A percentile compares a stretch with the other conserved stretches of the same genome.
Evolutionary conservation across 2,329 filamentous ascomycete species (phyloP).

Genomic region (Diaporthe batatas): DNA sequence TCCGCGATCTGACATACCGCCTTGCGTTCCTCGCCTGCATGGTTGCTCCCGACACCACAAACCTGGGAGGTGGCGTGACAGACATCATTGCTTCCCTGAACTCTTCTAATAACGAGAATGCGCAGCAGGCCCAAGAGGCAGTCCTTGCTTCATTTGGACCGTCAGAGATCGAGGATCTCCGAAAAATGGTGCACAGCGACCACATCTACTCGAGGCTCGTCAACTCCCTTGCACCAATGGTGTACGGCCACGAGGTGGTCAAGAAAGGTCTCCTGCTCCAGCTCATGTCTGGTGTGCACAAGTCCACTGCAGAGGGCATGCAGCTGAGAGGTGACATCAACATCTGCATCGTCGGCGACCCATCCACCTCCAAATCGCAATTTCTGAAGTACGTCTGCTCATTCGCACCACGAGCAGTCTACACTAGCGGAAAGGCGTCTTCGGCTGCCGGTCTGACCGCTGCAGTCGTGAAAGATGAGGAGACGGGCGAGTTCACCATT

Average conservation of each 20-base stretch:
- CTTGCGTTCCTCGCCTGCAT: conserved; percentile 98
- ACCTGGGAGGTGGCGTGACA: conserved; percentile 82
- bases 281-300: conserved; percentile 94
- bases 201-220: conserved; percentile 95
- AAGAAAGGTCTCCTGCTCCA: conserved; percentile 97
- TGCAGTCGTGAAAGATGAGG: conserved; percentile 96
- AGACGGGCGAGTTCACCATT: conserved; percentile 98
- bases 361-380: conserved; percentile 96
- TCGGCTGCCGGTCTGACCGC: conserved; percentile 97
- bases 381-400: conserved; percentile 99
- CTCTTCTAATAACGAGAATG: conserved; percentile 76
- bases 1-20: conserved; percentile 93
- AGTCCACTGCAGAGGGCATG: conserved; percentile 94
- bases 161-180: conserved; percentile 90
- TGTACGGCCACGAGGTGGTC: conserved; percentile 96
- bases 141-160: conserved; percentile 88
- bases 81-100: conserved; percentile 91
- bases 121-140: conserved; percentile 89
- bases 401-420: conserved; percentile 95
- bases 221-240: conserved; percentile 94
- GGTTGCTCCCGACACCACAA: conserved; percentile 89
- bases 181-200: conserved; percentile 92
- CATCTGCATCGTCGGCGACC: conserved; percentile 97
- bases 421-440: conserved; percentile 97
- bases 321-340: conserved; percentile 97